Conservation (phyloP, 192 early-diverging fungal genomes). For the Phycomyces nitens region DNA sequence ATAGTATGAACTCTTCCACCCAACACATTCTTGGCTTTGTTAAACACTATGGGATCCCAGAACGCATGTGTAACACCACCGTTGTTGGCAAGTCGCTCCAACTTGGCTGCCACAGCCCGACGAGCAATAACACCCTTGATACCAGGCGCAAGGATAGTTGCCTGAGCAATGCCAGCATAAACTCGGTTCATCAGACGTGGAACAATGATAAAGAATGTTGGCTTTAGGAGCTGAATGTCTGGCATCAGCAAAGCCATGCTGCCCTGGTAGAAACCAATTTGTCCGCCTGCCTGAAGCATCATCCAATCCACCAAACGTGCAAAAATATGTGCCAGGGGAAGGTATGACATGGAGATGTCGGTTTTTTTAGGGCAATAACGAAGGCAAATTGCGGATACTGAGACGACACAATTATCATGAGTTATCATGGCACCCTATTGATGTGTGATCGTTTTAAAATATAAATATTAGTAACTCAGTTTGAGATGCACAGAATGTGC, state of each 20-base stretch:
- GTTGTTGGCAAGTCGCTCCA: constrained; percentile 53
- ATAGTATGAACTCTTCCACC: constrained; percentile 73
- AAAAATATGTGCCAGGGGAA: constrained; percentile 89
- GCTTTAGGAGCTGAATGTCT: constrained; percentile 73
- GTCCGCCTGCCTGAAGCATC: constrained; percentile 50
- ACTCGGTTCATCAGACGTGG: constrained; percentile 90
- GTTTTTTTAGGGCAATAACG: neutral
- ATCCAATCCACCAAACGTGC: constrained; percentile 61
- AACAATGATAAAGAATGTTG: constrained; percentile 85
- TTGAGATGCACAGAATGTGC: no score
- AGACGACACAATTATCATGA: constrained; percentile 61
- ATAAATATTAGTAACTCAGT: neutral
- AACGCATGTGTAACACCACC: constrained; percentile 63
- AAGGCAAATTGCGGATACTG: constrained; percentile 10
- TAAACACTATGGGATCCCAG: constrained; percentile 88
- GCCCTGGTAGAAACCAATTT: constrained; percentile 66
- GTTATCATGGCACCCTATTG: constrained; percentile 57
- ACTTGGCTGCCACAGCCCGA: constrained; percentile 59
- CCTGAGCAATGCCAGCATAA: constrained; percentile 55
- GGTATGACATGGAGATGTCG: constrained; percentile 49
- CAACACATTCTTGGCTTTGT: constrained; percentile 72
- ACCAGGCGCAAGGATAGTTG: constrained; percentile 60
- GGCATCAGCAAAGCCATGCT: constrained; percentile 71
- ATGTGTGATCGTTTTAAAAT: neutral
- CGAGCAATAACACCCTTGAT: constrained; percentile 50